Evolutionary conservation across 805 yeast species (phyloP).

Genomic region (Candida maesae): DNA sequence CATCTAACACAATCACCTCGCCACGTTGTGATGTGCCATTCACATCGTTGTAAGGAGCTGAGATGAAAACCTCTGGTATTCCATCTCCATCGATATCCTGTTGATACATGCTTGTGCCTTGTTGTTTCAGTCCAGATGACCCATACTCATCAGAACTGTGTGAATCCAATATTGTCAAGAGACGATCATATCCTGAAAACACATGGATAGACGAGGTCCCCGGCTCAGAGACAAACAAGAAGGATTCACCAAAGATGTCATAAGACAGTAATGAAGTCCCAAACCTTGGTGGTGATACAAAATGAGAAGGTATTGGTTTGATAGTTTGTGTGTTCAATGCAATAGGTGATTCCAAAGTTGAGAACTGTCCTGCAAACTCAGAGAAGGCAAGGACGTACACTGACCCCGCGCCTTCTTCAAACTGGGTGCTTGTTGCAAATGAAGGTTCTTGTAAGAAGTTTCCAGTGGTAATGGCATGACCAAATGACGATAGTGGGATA

Average conservation of each 20-base stretch:
- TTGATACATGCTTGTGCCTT: constrained; percentile 34
- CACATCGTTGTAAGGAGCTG: constrained; percentile 40
- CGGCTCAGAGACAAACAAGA: constrained; percentile 47
- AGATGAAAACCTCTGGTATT: constrained; percentile 39
- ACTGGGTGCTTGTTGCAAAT: constrained; percentile 50
- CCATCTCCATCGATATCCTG: constrained; percentile 38
- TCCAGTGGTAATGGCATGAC: constrained; percentile 41
- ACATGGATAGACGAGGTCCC: constrained; percentile 44
- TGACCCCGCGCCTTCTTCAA: constrained; percentile 41
- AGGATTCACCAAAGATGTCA: constrained; percentile 28
- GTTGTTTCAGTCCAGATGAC: constrained; percentile 37
- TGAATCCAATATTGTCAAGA: constrained; percentile 27
- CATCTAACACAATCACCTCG: constrained; percentile 31
- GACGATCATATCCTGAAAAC: constrained; percentile 26
- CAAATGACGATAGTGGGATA: constrained; percentile 38
- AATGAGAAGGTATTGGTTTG: not conserved
- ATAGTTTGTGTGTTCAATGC: not conserved
- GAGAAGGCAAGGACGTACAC: constrained; percentile 41
- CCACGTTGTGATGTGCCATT: constrained; percentile 34
- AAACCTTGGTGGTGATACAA: constrained; percentile 33
- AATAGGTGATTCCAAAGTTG: no score
- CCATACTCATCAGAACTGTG: constrained; percentile 34
- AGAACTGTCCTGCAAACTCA: constrained; percentile 21
- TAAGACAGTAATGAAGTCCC: constrained; percentile 39
- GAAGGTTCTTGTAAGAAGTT: constrained; percentile 36